Conservation (phyloP, 352 stramenopile genomes). For the Halophytophthora polymorphica region DNA sequence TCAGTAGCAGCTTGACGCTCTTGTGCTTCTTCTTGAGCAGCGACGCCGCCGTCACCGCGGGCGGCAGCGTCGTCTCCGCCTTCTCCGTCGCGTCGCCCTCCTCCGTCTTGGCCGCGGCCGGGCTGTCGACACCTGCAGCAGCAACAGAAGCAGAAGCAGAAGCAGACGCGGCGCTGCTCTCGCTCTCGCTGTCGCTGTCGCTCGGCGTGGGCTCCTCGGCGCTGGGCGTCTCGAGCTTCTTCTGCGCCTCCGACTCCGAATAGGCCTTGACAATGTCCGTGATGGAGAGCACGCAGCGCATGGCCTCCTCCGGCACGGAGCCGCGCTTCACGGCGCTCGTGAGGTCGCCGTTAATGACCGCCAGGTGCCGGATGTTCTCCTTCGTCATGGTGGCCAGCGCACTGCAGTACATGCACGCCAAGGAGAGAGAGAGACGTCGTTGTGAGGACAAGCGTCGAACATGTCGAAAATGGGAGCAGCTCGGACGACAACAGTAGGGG, state of each 20-base stretch:
- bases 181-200: slow-evolving; percentile 1
- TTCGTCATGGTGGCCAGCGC: slow-evolving; percentile 85
- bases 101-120: background rate
- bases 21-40: slow-evolving; percentile 85
- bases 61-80: slow-evolving; percentile 7
- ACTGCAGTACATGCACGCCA: slow-evolving; percentile 20
- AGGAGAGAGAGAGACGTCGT: too few relatives aligned
- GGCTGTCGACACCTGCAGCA: slow-evolving; percentile 1
- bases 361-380: slow-evolving; percentile 82
- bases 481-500: background rate
- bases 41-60: slow-evolving; percentile 55
- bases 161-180: background rate
- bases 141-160: too few relatives aligned
- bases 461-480: background rate
- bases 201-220: slow-evolving; percentile 5
- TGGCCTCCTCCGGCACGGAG: slow-evolving; percentile 75
- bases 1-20: slow-evolving; percentile 76
- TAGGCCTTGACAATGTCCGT: slow-evolving; percentile 84
- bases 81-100: slow-evolving; percentile 4
- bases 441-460: background rate
- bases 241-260: slow-evolving; percentile 59
- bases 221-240: slow-evolving; percentile 26
- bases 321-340: slow-evolving; percentile 68
- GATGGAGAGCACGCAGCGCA: slow-evolving; percentile 84
- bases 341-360: slow-evolving; percentile 77